Conservation (phyloP, 2,329 filamentous ascomycete species). For the Penicillium sp. region DNA sequence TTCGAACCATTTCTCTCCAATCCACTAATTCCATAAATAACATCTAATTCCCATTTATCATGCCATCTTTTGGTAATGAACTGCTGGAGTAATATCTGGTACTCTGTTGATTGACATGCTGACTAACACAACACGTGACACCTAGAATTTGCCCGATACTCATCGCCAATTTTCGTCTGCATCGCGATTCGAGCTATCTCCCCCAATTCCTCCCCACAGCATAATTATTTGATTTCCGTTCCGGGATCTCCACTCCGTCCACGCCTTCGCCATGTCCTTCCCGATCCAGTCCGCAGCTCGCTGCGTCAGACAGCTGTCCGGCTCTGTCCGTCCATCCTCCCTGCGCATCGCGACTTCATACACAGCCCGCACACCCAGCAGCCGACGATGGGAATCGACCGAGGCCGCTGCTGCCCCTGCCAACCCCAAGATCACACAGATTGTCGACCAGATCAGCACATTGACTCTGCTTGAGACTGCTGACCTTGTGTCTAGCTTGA, state of each 20-base stretch:
- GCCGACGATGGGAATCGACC: conserved; percentile 87
- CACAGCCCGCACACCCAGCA: conserved; percentile 46
- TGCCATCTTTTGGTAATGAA: too few relatives aligned
- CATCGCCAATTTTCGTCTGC: conserved; percentile 32
- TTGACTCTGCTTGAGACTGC: conserved; percentile 97
- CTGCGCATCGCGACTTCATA: conserved; percentile 46
- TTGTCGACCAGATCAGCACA: conserved; percentile 98
- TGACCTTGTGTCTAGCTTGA: conserved; percentile 90
- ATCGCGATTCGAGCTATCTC: conserved; percentile 27
- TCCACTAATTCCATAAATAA: too few relatives aligned
- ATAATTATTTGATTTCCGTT: conserved; percentile 10
- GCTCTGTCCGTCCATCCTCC: conserved; percentile 45
- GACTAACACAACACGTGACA: conserved; percentile 33
- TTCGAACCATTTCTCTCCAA: too few relatives aligned
- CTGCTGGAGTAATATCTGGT: not conserved
- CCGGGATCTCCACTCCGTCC: not conserved
- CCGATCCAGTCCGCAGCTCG: conserved; percentile 46
- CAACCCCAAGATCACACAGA: conserved; percentile 90
- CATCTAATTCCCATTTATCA: too few relatives aligned
- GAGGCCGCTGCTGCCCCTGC: conserved; percentile 64
- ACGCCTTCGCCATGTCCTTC: conserved; percentile 42
- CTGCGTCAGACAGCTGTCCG: conserved; percentile 47
- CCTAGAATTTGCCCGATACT: conserved; percentile 39
- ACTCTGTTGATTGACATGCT: not conserved
- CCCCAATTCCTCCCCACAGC: conserved; percentile 17